Conservation (phyloP, 768 basidiomycete genomes). For the Leucocoprinus birnbaumii region DNA sequence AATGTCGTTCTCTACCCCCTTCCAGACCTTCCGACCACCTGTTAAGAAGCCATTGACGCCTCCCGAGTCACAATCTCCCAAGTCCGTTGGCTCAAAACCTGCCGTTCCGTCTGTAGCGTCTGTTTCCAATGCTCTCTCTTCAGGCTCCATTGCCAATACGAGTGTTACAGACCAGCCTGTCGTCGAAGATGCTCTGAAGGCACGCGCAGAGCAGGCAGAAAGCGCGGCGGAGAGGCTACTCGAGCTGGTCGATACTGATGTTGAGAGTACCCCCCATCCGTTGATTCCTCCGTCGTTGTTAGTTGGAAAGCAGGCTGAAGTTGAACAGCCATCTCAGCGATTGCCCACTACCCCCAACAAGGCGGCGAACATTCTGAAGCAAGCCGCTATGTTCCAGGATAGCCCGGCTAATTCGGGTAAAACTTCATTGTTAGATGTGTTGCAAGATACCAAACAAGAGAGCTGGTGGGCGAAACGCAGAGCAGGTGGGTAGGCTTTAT, state of each 20-base stretch:
- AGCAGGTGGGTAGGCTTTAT: conserved; percentile 57
- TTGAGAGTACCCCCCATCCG: conserved; percentile 33
- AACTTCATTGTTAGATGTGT: conserved; percentile 64
- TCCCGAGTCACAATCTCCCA: conserved; percentile 43
- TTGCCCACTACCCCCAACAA: conserved; percentile 69
- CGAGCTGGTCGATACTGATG: conserved; percentile 68
- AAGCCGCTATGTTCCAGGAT: conserved; percentile 78
- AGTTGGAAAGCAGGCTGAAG: conserved; percentile 35
- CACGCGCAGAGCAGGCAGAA: conserved; percentile 90
- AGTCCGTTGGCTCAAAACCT: conserved; percentile 47
- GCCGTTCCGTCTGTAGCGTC: conserved; percentile 26
- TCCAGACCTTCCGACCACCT: conserved; percentile 42
- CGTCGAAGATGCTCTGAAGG: conserved; percentile 83
- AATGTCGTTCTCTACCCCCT: conserved; percentile 73
- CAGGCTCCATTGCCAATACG: conserved; percentile 42
- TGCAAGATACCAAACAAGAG: conserved; percentile 66
- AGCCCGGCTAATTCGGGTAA: conserved; percentile 63
- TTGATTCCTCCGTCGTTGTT: conserved; percentile 51
- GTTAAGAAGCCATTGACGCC: conserved; percentile 30
- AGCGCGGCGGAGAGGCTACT: conserved; percentile 87
- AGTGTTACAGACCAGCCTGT: conserved; percentile 37
- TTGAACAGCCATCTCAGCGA: not conserved
- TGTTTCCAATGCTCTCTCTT: conserved; percentile 61
- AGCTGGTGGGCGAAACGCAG: conserved; percentile 86
- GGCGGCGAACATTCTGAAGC: conserved; percentile 57